A percentile compares a stretch with the other conserved stretches of the same genome.
phyloP scores from a whole-genome alignment of 768 basidiomycete species.

The Candolleomyces eurysporus region DNA sequence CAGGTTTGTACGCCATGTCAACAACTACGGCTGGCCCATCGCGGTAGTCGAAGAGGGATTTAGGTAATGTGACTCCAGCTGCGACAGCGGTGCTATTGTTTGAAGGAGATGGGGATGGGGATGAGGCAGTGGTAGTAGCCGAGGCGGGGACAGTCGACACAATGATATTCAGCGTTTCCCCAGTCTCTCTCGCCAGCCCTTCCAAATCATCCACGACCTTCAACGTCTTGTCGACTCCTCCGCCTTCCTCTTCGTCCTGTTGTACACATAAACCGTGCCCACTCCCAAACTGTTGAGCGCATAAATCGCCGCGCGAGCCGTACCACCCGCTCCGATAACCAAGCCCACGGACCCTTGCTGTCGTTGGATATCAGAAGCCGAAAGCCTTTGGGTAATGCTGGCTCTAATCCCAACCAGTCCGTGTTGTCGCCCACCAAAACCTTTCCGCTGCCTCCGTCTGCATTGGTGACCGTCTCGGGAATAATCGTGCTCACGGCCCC shows the following conservation, averaged over 20 bases:
- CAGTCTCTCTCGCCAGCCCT: constrained; percentile 51
- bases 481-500: constrained; percentile 96
- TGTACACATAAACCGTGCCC: constrained; percentile 77
- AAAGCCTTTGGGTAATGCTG: constrained; percentile 44
- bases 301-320: constrained; percentile 91
- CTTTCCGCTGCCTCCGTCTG: constrained; percentile 34
- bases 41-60: constrained; percentile 52
- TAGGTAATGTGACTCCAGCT: constrained; percentile 46
- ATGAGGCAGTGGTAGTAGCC: constrained; percentile 37
- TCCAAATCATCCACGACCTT: constrained; percentile 58
- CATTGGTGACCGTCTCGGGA: constrained; percentile 35
- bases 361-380: constrained; percentile 25
- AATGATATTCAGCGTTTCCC: constrained; percentile 62
- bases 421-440: constrained; percentile 92
- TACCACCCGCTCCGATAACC: constrained; percentile 94
- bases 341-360: constrained; percentile 46
- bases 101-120: constrained; percentile 12
- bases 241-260: constrained; percentile 78
- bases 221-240: constrained; percentile 35
- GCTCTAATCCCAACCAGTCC: constrained; percentile 86
- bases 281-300: constrained; percentile 73
- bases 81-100: constrained; percentile 22
- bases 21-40: constrained; percentile 64
- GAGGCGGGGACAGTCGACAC: constrained; percentile 86
- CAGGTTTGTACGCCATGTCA: constrained; percentile 94